Base-by-base conservation (phyloP, 2,329 filamentous ascomycete species). In the Diaporthe aspalathi region DNA sequence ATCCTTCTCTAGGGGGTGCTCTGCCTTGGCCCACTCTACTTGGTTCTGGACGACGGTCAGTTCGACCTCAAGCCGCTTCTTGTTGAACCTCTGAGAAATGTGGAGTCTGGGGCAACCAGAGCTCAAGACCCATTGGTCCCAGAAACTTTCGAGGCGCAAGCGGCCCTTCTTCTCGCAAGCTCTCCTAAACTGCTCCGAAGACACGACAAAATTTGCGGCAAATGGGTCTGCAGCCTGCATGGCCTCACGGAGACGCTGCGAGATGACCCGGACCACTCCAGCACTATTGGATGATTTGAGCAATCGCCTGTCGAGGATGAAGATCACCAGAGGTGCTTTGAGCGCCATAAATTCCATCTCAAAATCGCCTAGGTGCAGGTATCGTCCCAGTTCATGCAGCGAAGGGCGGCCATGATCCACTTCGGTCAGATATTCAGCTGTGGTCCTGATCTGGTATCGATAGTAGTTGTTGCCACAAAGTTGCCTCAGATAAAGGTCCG, bases 381-480 rank as follows among this genome's bases (percentile, higher is more conserved):
- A 86, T 35, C 91, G 87, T 27, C 97, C 96, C 62, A 97, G 89
- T 43, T 94, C 91, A 73, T 92, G 91, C 14, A 99, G 86, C 0
- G 94, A 94, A 1, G 95, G 95, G 45, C 96, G 89, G 65, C 92
- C 90, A 67, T 94, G 86, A 79, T 99, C 96, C 71, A 93, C 82
- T 70, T 95, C 90, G 60, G 95, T 93, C 50, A 98, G 89, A 75
- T 87, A 88, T 80, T 99, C 95, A 0, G 94, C 91, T 81, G 94
- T 89, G 47, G 89, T 86, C 81, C 98, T 98, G 81, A 97, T 92
- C 47, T 94, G 91, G 79, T 94, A 98, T 14, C 94, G 89, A 79
- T 97, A 96, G 77, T 97, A 94, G 79, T 99, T 99, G 79, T 97
- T 97, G 9, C 96, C 96, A 78, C 94, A 97, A 3, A 99, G 86